Evolutionary conservation across 2,329 filamentous ascomycete species (phyloP).

Genomic region (Trichoderma lentiforme): DNA sequence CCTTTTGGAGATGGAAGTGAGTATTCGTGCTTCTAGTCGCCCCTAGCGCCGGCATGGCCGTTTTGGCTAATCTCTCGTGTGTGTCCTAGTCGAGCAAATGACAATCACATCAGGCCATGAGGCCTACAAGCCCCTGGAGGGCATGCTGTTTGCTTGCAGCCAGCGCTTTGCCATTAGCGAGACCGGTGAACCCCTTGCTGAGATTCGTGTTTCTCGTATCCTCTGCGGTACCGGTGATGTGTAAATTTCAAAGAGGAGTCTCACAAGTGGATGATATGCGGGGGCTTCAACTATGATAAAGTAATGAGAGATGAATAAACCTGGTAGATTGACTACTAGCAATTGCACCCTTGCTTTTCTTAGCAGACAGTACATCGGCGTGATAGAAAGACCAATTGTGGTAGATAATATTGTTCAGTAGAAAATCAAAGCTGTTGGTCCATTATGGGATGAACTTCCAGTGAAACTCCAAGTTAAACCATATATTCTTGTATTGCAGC

Average conservation of each 20-base stretch:
- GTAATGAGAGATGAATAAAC: not conserved
- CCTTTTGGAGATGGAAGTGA: not conserved
- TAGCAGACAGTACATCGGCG: not conserved
- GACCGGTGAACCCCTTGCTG: not conserved
- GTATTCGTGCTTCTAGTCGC: not conserved
- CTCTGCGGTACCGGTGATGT: not conserved
- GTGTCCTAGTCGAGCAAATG: not conserved
- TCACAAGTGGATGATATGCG: not conserved
- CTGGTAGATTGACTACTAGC: not conserved
- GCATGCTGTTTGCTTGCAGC: not conserved
- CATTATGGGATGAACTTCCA: not conserved
- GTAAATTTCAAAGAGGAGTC: not conserved
- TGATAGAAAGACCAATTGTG: not conserved
- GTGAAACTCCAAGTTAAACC: not conserved
- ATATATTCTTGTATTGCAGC: not conserved
- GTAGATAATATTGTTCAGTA: not conserved
- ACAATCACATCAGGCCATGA: not conserved
- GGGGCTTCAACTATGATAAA: not conserved
- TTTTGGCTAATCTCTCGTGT: not conserved
- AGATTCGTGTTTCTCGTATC: not conserved
- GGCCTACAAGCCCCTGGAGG: not conserved
- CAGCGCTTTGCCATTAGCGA: not conserved
- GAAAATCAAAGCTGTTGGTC: not conserved
- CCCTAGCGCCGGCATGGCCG: not conserved
- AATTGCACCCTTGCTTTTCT: not conserved